These are phyloP conservation scores for Podosphaera fusca DNA, from an alignment of 2,329 filamentous ascomycete species.

Conservation along the genomic window DNA sequence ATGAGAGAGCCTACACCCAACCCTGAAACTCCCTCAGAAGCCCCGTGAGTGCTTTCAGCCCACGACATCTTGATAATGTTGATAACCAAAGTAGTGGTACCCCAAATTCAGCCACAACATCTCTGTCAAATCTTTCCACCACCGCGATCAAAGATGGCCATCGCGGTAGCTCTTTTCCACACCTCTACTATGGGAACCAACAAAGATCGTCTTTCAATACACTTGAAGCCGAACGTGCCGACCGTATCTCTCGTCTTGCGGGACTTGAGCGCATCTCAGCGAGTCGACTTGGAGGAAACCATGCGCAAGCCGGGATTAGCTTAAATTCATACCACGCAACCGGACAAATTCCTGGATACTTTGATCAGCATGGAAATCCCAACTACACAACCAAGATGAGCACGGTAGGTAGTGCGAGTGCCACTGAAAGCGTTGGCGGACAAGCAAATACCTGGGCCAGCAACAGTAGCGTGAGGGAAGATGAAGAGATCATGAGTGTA, in stretches of 20 bases:
- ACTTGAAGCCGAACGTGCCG: conserved; percentile 75
- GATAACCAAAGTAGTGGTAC: conserved; percentile 41
- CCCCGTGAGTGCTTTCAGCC: conserved; percentile 39
- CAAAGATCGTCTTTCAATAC: conserved; percentile 42
- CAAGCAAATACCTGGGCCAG: conserved; percentile 39
- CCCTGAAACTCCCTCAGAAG: conserved; percentile 68
- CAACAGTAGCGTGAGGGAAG: conserved; percentile 26
- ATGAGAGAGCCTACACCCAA: conserved; percentile 63
- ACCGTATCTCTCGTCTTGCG: conserved; percentile 82
- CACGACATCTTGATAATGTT: not conserved
- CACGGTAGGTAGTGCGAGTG: conserved; percentile 77
- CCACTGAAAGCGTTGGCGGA: conserved; percentile 55
- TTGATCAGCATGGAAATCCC: conserved; percentile 51
- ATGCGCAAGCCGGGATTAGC: not conserved
- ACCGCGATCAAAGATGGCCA: conserved; percentile 94
- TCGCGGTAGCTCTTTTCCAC: conserved; percentile 46
- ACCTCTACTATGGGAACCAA: conserved; percentile 31
- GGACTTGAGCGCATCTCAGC: conserved; percentile 75
- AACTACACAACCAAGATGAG: conserved; percentile 50
- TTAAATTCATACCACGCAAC: conserved; percentile 15
- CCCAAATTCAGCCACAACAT: conserved; percentile 78
- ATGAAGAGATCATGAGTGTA: conserved; percentile 42
- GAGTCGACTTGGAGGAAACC: conserved; percentile 24
- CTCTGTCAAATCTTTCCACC: conserved; percentile 74
- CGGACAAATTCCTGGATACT: conserved; percentile 29